Base-by-base conservation (phyloP, 768 basidiomycete species). In the Clavulina sp. region DNA sequence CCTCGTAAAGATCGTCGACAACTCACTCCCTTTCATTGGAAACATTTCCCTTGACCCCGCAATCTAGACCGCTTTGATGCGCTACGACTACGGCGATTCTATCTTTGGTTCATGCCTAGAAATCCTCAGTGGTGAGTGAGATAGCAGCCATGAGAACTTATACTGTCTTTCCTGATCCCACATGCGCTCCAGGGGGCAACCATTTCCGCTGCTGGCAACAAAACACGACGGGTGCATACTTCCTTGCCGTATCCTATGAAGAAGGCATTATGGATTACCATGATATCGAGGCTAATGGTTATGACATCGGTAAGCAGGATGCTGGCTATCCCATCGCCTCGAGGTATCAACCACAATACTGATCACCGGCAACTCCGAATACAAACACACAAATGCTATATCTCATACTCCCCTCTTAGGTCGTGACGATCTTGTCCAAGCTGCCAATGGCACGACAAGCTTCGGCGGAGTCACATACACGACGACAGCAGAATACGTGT, bases 171-270 rank as follows among this genome's bases (percentile, higher is more conserved):
- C 13, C 48, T 30, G 16, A 29, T 33, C 31, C 13, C 7, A 13
- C 16, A 31, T 30, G 7, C n/a, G n/a, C n/a, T 31, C 28, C 16
- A 49, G 48, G 48, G 13, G 48, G 48, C 7, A 2, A 49, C 32
- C 48, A 49, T 33, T 49, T 49, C 31, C 26, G 48, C 9, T 49
- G 28, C 24, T 49, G 48, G 48, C 7, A 33, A 26, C 48, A 49
- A 26, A 30, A 23, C 18, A 49, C 48, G 16, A 49, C 48, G 16
- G 48, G 48, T 1, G 48, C 48, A 1, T 31, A 31, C 48, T 49
- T 49, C 31, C 48, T 49, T 33, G 48, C 48, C 1, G 24, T 9
- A 13, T 46, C 43, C 26, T 9, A 13, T 24, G 43, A 46, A 26
- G 26, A 46, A 26, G 13, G 16, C 13, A 13, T 24, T 13, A 26